A percentile compares a stretch with the other conserved stretches of the same genome.
phyloP scores from a whole-genome alignment of 2,329 filamentous ascomycete genomes.

The Ophiostoma sp. region DNA sequence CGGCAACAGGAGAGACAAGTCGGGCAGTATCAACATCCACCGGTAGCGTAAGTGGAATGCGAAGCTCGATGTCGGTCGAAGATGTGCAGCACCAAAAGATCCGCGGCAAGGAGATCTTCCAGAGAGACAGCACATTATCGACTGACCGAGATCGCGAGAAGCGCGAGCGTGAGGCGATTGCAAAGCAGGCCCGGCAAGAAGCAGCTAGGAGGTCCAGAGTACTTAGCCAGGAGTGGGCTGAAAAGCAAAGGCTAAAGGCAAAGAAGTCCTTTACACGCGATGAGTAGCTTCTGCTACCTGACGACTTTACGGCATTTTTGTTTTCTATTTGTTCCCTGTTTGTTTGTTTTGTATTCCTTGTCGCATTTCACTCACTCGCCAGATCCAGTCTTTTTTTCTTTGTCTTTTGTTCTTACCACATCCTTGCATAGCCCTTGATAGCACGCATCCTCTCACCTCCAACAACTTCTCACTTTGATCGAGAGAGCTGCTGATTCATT shows the following conservation, averaged over 20 bases:
- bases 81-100: conserved; percentile 48
- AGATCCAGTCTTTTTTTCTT: not conserved
- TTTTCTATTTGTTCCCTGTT: not conserved
- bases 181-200: conserved; percentile 52
- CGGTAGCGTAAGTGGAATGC: conserved; percentile 41
- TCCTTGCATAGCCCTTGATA: not conserved
- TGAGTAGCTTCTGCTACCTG: not conserved
- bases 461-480: not conserved
- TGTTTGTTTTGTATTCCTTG: not conserved
- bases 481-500: not conserved
- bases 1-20: conserved; percentile 30
- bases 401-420: not conserved
- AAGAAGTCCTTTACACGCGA: conserved; percentile 20
- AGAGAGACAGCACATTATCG: conserved; percentile 46
- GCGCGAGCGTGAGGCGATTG: conserved; percentile 49
- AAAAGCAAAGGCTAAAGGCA: conserved; percentile 33
- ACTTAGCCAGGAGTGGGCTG: conserved; percentile 58
- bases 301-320: conserved; percentile 8
- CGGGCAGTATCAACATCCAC: conserved; percentile 45
- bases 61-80: conserved; percentile 46
- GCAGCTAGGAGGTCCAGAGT: conserved; percentile 57
- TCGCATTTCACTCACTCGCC: not conserved
- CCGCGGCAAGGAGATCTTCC: conserved; percentile 51
- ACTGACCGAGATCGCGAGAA: conserved; percentile 50
- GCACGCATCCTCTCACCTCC: not conserved